Percentiles rank a stretch among this genome's conserved stretches.
Conservation (phyloP, 306 rosid genomes). For the Fragaria vesca region DNA sequence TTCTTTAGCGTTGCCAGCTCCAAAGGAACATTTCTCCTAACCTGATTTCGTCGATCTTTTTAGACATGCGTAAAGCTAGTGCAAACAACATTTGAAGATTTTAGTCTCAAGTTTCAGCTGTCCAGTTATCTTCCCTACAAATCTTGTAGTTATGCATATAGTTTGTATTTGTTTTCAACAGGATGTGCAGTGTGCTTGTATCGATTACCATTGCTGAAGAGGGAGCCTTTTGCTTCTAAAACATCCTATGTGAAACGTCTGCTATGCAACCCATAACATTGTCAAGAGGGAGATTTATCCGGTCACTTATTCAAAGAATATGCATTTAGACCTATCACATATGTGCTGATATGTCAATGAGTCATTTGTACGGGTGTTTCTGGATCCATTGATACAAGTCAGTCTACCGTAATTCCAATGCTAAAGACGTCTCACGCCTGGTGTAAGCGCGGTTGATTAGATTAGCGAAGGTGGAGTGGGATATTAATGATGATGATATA, state of each 20-base stretch:
- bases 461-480: too few relatives aligned
- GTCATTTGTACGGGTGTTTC: too few relatives aligned
- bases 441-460: too few relatives aligned
- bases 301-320: too few relatives aligned
- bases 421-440: too few relatives aligned
- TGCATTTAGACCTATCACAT: too few relatives aligned
- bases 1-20: conserved; percentile 64
- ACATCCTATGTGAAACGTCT: conserved; percentile 87
- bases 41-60: conserved; percentile 76
- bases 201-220: conserved; percentile 62
- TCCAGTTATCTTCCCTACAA: not conserved
- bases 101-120: not conserved
- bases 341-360: too few relatives aligned
- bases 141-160: not conserved
- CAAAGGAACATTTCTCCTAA: conserved; percentile 58
- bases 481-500: too few relatives aligned
- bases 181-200: conserved; percentile 88
- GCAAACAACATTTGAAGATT: not conserved
- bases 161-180: conserved; percentile 30
- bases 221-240: conserved; percentile 81
- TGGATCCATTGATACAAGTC: too few relatives aligned
- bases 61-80: conserved; percentile 98
- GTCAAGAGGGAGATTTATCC: too few relatives aligned
- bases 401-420: too few relatives aligned
- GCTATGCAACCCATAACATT: too few relatives aligned